Conservation (phyloP, 495 filamentous ascomycete genomes). For the Bryoglossum gracile region DNA sequence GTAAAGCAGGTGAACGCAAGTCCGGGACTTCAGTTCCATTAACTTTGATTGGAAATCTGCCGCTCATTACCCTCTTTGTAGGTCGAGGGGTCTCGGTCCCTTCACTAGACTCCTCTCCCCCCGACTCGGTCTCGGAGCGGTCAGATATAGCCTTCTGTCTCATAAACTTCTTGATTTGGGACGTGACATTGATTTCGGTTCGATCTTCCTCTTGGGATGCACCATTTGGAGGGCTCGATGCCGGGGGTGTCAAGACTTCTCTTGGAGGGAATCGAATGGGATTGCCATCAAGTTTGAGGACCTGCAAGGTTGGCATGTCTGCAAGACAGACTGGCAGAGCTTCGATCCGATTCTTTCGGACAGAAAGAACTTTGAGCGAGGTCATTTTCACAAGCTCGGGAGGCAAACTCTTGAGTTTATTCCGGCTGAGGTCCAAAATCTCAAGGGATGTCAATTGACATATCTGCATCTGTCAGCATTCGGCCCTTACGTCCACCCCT, state of each 20-base stretch:
- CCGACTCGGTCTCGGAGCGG: conserved; percentile 53
- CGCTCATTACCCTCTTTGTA: conserved; percentile 63
- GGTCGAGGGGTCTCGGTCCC: conserved; percentile 67
- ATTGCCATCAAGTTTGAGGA: conserved; percentile 83
- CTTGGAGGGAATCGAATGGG: conserved; percentile 64
- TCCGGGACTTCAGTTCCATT: conserved; percentile 51
- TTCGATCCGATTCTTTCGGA: conserved; percentile 80
- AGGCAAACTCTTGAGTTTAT: conserved; percentile 71
- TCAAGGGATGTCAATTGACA: conserved; percentile 80
- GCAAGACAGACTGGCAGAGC: conserved; percentile 75
- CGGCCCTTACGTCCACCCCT: no score
- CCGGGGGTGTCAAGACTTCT: conserved; percentile 45
- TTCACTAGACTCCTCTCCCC: conserved; percentile 58
- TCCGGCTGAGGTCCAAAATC: conserved; percentile 84
- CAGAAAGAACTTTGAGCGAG: conserved; percentile 66
- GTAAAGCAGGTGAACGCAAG: conserved; percentile 56
- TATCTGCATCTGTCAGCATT: no score
- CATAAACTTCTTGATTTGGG: conserved; percentile 70
- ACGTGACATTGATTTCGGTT: conserved; percentile 60
- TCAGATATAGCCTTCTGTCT: conserved; percentile 50
- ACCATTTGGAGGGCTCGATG: conserved; percentile 37
- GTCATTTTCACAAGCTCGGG: conserved; percentile 71
- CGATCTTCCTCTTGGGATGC: conserved; percentile 41
- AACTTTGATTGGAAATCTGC: conserved; percentile 78
- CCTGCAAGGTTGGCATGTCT: conserved; percentile 80